Base-by-base conservation (phyloP, 2,329 filamentous ascomycete species). In the Colletotrichum sp. region DNA sequence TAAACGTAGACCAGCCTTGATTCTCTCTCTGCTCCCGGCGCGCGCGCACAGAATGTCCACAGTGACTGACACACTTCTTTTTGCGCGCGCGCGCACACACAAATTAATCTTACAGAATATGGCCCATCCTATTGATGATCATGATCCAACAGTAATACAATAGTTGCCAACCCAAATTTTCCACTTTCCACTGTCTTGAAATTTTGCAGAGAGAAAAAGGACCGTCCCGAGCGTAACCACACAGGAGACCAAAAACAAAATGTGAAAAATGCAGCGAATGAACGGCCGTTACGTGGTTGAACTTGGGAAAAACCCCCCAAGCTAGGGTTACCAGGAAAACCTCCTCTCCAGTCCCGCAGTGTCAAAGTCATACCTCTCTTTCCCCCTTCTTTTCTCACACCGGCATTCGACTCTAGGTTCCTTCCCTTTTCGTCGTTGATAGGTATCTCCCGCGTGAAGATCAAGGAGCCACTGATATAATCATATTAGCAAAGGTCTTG, bases 211-310 rank as follows among this genome's bases (percentile, higher is more conserved):
- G n/a, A 52, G 18, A 13, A 24, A 60, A 74, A 72, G 55, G 32
- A 64, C 59, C 74, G 59, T 65, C 65, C 32, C 44, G 24, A 73
- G 44, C 49, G n/a, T 26, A 34, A 68, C 39, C 55, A 76, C 39
- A 30, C 30, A 59, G 67, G 60, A 64, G 30, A 24, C 57, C 30
- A 64, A 63, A 63, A 15, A 68, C 32, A 6, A 52, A 59, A 28
- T n/a, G 32, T 75, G 59, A 52, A 66, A 57, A 71, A 66, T 60
- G 10, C 60, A 76, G 32, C 71, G 75, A 76, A 76, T 76, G 71
- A 75, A 66, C 65, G 36, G 75, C 71, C 71, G 60, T 76, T 75
- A 71, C 71, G 75, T 76, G 75, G 75, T 74, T 75, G 63, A 76
- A 75, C 65, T 76, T 60, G 75, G 64, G 30, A 68, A 70, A 64